Conservation (phyloP, 2,329 filamentous ascomycete genomes). For the Aureobasidium sp. region DNA sequence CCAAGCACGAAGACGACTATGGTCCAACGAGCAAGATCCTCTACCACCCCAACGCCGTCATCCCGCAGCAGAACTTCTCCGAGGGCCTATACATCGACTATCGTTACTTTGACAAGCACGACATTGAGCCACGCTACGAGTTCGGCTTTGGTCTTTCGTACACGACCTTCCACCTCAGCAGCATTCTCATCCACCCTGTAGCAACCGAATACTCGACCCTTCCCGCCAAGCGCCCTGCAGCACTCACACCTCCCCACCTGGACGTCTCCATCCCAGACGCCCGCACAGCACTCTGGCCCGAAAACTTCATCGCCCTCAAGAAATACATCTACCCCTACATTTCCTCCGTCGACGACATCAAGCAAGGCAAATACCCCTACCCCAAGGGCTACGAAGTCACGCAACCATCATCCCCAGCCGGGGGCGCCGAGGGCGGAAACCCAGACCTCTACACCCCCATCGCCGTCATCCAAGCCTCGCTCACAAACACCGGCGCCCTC, state of each 20-base stretch:
- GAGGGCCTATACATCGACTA: constrained; percentile 88
- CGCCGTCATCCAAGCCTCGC: constrained; percentile 40
- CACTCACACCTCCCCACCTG: constrained; percentile 46
- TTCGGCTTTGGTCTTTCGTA: constrained; percentile 85
- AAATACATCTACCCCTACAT: constrained; percentile 71
- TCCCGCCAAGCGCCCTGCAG: constrained; percentile 34
- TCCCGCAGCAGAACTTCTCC: constrained; percentile 73
- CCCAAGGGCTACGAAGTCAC: constrained; percentile 46
- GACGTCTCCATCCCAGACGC: constrained; percentile 46
- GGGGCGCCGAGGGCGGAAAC: constrained; percentile 61
- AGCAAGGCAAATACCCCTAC: constrained; percentile 38
- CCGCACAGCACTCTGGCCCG: constrained; percentile 52
- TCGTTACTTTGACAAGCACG: constrained; percentile 71
- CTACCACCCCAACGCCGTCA: constrained; percentile 57
- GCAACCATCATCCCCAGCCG: constrained; percentile 51
- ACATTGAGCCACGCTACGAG: constrained; percentile 67
- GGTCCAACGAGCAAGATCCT: constrained; percentile 62
- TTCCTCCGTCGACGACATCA: constrained; percentile 39
- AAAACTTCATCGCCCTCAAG: constrained; percentile 49
- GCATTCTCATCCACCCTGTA: constrained; percentile 37
- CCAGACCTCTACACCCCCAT: constrained; percentile 54
- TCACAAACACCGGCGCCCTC: constrained; percentile 54
- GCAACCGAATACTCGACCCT: constrained; percentile 26
- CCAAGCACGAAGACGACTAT: constrained; percentile 64
- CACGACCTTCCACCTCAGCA: constrained; percentile 58